Conservation (phyloP, 2,329 filamentous ascomycete genomes). For the Mollisiaceae sp. region DNA sequence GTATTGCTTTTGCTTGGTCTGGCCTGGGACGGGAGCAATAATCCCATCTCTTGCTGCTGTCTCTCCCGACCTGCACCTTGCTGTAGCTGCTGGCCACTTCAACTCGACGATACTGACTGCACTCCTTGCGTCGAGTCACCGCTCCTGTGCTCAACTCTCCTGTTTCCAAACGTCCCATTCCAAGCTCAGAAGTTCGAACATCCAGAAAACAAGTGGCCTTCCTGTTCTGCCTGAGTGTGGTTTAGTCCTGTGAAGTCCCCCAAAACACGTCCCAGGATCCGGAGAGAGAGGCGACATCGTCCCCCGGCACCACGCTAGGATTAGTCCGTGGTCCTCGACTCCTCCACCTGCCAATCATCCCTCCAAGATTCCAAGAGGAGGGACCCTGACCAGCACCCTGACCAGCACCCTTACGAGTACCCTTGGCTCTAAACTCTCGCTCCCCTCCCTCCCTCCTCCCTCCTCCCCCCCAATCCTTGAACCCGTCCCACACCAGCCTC, state of each 20-base stretch:
- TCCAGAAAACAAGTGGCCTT: conserved; percentile 2
- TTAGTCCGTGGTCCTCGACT: background rate
- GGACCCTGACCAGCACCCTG: background rate
- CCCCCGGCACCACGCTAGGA: background rate
- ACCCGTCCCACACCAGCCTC: conserved; percentile 1
- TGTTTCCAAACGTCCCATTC: background rate
- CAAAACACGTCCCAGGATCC: background rate
- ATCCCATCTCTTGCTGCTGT: background rate
- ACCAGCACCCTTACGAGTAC: background rate
- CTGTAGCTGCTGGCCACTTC: background rate
- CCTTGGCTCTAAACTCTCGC: background rate
- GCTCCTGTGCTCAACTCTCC: background rate
- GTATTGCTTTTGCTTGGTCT: too few relatives aligned
- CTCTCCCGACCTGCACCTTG: conserved; percentile 1
- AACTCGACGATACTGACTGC: background rate
- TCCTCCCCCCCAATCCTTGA: too few relatives aligned
- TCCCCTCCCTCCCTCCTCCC: background rate
- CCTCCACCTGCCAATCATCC: background rate
- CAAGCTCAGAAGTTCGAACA: background rate
- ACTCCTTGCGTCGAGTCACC: conserved; percentile 4
- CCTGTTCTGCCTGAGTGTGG: background rate
- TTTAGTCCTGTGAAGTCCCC: too few relatives aligned
- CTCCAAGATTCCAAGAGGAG: background rate
- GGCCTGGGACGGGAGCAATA: too few relatives aligned
- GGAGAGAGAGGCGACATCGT: background rate